Evolutionary conservation across 768 basidiomycete genomes (phyloP), one percentile per base, ranked within the genome.

Genomic region (Cystofilobasidium capitatum): DNA sequence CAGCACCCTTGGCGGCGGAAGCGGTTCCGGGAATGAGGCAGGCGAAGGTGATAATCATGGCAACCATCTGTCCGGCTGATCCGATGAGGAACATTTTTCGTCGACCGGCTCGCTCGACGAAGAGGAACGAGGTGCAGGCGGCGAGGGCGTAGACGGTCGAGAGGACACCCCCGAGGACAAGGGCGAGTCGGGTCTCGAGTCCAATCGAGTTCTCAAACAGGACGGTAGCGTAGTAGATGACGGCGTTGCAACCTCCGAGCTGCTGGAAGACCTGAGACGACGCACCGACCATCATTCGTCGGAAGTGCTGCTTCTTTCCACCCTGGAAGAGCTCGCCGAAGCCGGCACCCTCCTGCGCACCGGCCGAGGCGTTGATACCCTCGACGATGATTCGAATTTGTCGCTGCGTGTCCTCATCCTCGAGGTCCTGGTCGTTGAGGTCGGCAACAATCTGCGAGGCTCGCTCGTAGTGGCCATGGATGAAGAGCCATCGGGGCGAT

Each of bases 211-310:
- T 72, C 70, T 78, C 74, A 71, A 77, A 78, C 33, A 80, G 71
- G 44, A 77, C 78, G 36, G 76, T 78, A 66, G 76, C 74, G 74
- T 79, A 79, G 73, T 79, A 79, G 64, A 80, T 79, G 70, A 80
- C 79, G 29, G 77, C 77, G 74, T 78, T 78, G 73, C 78, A 79
- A 22, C 78, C 79, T 62, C 80, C 62, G 37, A 63, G 62, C 62
- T 63, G 62, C 71, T 80, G 80, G 78, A 80, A 80, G 42, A 80
- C 71, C 62, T 80, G 80, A n/a, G 77, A 77, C 6, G 77, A 78
- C 12, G 78, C 78, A 29, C 79, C 79, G 72, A 80, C 76, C 42
- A 75, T 71, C 70, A 75, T 77, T 72, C 76, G 77, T 64, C 76
- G 78, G 70, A 76, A 69, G 71, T 79, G 76, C 70, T 79, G 78